These are phyloP conservation scores for Dictyostelium citrinum DNA, from an alignment of 78 protist species.

Conservation along the genomic window DNA sequence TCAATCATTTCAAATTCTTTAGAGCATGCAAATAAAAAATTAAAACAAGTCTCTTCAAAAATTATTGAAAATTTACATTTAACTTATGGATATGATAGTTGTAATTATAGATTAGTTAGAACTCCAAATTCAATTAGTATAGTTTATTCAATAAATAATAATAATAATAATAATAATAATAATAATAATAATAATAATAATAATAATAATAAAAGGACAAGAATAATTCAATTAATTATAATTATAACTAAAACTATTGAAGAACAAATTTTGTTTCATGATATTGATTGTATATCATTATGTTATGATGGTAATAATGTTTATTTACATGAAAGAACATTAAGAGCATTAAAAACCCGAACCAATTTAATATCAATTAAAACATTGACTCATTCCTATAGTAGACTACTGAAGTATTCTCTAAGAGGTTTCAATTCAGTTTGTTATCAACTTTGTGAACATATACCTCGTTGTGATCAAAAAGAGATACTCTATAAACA, in stretches of 20 bases:
- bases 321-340: background rate
- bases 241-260: background rate
- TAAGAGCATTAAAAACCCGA: background rate
- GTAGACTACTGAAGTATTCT: background rate
- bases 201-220: background rate
- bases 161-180: background rate
- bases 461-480: conserved; percentile 1
- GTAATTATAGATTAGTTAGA: background rate
- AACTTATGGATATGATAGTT: background rate
- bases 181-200: background rate
- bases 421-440: background rate
- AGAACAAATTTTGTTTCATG: background rate
- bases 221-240: background rate
- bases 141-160: background rate
- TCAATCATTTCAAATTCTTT: background rate
- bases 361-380: background rate
- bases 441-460: background rate
- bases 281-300: background rate
- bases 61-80: background rate
- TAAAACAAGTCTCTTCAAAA: background rate
- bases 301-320: conserved; percentile 7
- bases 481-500: background rate
- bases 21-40: background rate
- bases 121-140: conserved; percentile 14
- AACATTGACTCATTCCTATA: background rate